These are phyloP conservation scores for Zalerion maritima DNA, from an alignment of 495 filamentous ascomycete species.

Conservation along the genomic window DNA sequence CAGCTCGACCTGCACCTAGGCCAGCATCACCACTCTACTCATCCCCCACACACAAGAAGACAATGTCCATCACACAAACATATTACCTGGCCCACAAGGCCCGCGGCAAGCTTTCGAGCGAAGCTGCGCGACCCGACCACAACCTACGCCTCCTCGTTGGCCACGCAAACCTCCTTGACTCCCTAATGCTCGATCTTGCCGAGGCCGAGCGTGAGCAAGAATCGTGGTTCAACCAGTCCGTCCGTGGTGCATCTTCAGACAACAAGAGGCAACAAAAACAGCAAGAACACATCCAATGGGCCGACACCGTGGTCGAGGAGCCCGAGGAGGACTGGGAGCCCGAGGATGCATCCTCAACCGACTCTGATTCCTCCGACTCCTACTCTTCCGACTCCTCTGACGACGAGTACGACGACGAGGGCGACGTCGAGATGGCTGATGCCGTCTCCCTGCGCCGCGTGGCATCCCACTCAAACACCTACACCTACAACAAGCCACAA, in stretches of 20 bases:
- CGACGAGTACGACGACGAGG: slow-evolving; percentile 31
- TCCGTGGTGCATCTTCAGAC: slow-evolving; percentile 58
- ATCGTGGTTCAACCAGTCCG: slow-evolving; percentile 93
- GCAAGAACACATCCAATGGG: slow-evolving; percentile 72
- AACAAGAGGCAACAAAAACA: slow-evolving; percentile 36
- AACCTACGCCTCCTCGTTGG: slow-evolving; percentile 86
- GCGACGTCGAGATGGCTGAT: slow-evolving; percentile 37
- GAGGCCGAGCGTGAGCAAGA: slow-evolving; percentile 94
- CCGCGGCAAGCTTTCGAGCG: slow-evolving; percentile 81
- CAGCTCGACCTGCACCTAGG: too few relatives aligned
- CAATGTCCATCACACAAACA: slow-evolving; percentile 94
- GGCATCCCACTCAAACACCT: slow-evolving; percentile 16
- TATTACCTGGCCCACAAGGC: slow-evolving; percentile 96
- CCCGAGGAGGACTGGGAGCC: slow-evolving; percentile 57
- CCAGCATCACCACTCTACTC: slow-evolving; percentile 15
- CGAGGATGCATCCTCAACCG: slow-evolving; percentile 46
- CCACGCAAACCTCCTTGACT: slow-evolving; percentile 95
- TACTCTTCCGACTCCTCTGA: slow-evolving; percentile 22
- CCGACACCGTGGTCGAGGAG: slow-evolving; percentile 62
- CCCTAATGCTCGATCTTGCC: slow-evolving; percentile 86
- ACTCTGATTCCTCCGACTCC: slow-evolving; percentile 34
- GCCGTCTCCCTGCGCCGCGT: slow-evolving; percentile 31
- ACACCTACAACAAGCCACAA: slow-evolving; percentile 16
- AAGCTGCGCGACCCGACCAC: slow-evolving; percentile 83
- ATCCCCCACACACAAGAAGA: slow-evolving; percentile 31